phyloP scores from a whole-genome alignment of 1,139 yeast genomes.

The Waltiozyma sp. region DNA sequence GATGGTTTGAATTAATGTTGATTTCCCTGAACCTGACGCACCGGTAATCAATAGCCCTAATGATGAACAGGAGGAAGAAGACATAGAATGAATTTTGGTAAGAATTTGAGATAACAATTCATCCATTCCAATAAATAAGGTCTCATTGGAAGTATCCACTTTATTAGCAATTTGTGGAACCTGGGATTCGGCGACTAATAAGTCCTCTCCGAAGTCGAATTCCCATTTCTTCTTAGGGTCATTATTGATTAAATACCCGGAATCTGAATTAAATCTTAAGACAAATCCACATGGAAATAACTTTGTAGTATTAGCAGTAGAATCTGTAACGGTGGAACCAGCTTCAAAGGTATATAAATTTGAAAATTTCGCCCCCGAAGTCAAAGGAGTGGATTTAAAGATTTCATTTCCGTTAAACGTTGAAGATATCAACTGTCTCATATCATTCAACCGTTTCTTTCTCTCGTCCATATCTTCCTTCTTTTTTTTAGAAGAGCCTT shows the following conservation, averaged over 20 bases:
- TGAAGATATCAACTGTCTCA: constrained; percentile 14
- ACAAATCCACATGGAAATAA: background rate
- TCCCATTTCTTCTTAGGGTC: background rate
- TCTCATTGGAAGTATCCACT: background rate
- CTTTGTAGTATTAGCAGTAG: background rate
- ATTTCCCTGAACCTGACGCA: constrained; percentile 21
- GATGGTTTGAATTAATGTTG: background rate
- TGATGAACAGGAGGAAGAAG: background rate
- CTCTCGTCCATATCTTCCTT: constrained; percentile 14
- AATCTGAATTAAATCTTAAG: background rate
- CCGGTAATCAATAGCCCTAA: background rate
- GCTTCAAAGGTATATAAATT: too few relatives aligned
- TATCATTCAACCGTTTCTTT: constrained; percentile 16
- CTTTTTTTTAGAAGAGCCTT: constrained; percentile 2
- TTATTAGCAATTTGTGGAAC: background rate
- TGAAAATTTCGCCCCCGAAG: background rate
- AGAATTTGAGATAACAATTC: background rate
- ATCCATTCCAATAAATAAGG: background rate
- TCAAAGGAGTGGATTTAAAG: background rate
- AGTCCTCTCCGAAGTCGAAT: background rate
- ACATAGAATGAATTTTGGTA: background rate
- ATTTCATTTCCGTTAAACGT: background rate
- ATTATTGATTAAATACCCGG: background rate
- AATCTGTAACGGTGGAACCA: too few relatives aligned
- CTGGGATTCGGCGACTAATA: background rate